These are phyloP conservation scores for Seiridium cupressi DNA, from an alignment of 2,329 filamentous ascomycete genomes.

Conservation along the genomic window DNA sequence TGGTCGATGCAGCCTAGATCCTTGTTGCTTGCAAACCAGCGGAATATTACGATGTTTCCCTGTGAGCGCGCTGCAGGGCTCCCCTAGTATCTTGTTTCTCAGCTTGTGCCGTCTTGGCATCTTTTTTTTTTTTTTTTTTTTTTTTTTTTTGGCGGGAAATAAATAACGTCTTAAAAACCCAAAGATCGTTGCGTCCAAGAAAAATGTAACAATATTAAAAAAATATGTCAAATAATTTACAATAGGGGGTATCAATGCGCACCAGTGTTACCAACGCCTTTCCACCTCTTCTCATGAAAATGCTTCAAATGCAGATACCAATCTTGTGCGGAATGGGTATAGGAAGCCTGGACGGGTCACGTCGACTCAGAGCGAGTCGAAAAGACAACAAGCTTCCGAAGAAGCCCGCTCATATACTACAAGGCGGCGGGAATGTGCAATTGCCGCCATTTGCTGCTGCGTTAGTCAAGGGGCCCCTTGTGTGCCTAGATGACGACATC, in stretches of 20 bases:
- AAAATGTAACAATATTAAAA: not conserved
- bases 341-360: not conserved
- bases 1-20: not conserved
- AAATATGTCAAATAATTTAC: not conserved
- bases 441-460: slow-evolving; percentile 4
- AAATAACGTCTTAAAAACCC: not conserved
- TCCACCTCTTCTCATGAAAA: slow-evolving; percentile 7
- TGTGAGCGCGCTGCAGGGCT: not conserved
- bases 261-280: slow-evolving; percentile 4
- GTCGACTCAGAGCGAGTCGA: not conserved
- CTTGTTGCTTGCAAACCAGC: not conserved
- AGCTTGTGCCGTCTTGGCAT: not conserved
- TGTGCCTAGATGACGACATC: slow-evolving; percentile 27
- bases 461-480: not conserved
- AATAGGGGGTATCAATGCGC: slow-evolving; percentile 9
- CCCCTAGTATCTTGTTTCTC: not conserved
- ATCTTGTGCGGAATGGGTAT: not conserved
- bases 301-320: slow-evolving; percentile 6
- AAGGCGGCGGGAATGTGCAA: slow-evolving; percentile 2
- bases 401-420: slow-evolving; percentile 7
- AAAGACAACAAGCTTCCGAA: not conserved
- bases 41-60: not conserved
- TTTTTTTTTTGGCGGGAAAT: not conserved
- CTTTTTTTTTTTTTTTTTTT: not conserved
- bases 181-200: not conserved